Conservation (phyloP, 73 alveolate genomes). For the Breviolum minutum region DNA sequence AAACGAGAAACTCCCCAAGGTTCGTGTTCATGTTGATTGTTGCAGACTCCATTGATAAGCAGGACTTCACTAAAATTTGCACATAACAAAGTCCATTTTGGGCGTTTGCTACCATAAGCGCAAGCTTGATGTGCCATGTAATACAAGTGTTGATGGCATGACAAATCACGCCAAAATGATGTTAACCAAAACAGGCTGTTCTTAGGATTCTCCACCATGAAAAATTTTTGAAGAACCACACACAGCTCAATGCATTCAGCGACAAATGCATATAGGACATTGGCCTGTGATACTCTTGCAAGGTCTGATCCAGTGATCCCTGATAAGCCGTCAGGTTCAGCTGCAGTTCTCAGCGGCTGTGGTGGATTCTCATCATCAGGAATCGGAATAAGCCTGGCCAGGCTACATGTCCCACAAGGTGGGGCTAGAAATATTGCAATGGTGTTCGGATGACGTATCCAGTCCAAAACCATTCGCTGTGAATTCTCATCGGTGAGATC, state of each 20-base stretch:
- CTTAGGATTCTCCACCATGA: background rate
- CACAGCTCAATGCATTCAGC: background rate
- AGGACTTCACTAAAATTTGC: background rate
- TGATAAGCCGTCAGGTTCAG: background rate
- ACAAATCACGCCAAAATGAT: background rate
- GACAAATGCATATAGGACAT: background rate
- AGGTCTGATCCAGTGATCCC: background rate
- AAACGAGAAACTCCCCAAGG: background rate
- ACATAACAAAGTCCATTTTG: background rate
- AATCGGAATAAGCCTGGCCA: background rate
- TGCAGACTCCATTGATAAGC: background rate
- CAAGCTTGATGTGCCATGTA: background rate
- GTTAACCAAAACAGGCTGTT: background rate
- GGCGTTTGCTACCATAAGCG: background rate
- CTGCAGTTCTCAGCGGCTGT: background rate
- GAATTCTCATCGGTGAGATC: background rate
- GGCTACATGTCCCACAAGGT: background rate
- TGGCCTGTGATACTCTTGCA: background rate
- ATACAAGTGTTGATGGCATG: no score
- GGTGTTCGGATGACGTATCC: background rate
- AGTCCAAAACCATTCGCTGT: background rate
- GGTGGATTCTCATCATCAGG: background rate
- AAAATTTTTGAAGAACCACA: no score
- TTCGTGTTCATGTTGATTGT: background rate
- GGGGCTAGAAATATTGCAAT: background rate